These are phyloP conservation scores for Candida maris DNA, from an alignment of 805 yeast genomes.

Conservation along the genomic window DNA sequence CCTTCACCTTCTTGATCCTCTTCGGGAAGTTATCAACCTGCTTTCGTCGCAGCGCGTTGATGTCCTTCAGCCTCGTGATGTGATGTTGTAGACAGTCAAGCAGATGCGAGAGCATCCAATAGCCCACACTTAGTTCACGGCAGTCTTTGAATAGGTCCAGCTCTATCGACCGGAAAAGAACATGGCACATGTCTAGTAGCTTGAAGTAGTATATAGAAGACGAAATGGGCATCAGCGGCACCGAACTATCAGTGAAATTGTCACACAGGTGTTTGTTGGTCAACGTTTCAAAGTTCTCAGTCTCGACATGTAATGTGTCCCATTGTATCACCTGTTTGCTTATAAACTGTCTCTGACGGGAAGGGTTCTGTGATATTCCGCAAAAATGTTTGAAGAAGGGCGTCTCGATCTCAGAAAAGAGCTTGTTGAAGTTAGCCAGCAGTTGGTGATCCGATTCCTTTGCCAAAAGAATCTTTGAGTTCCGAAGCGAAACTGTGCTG, in stretches of 20 bases:
- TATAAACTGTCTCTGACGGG: slow-evolving; percentile 78
- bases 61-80: slow-evolving; percentile 17
- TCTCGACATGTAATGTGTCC: slow-evolving; percentile 78
- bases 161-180: slow-evolving; percentile 71
- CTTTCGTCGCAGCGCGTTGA: slow-evolving; percentile 17
- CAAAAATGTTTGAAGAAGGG: slow-evolving; percentile 43
- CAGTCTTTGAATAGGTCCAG: slow-evolving; percentile 60
- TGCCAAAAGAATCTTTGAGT: slow-evolving; percentile 16
- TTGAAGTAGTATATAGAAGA: slow-evolving; percentile 69
- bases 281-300: slow-evolving; percentile 60
- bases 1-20: slow-evolving; percentile 24
- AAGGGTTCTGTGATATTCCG: slow-evolving; percentile 59
- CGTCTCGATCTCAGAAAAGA: slow-evolving; percentile 46
- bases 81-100: slow-evolving; percentile 22
- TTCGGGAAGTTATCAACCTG: slow-evolving; percentile 21
- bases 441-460: slow-evolving; percentile 16
- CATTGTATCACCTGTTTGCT: slow-evolving; percentile 53
- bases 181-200: slow-evolving; percentile 65
- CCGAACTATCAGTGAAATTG: slow-evolving; percentile 32
- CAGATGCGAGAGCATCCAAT: slow-evolving; percentile 58
- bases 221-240: slow-evolving; percentile 59
- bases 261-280: slow-evolving; percentile 29
- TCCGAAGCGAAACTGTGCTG: slow-evolving; percentile 20
- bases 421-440: slow-evolving; percentile 19
- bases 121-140: slow-evolving; percentile 65